Evolutionary conservation across 306 rosid genomes (phyloP).

Genomic region (Casuarina equisetifolia): DNA sequence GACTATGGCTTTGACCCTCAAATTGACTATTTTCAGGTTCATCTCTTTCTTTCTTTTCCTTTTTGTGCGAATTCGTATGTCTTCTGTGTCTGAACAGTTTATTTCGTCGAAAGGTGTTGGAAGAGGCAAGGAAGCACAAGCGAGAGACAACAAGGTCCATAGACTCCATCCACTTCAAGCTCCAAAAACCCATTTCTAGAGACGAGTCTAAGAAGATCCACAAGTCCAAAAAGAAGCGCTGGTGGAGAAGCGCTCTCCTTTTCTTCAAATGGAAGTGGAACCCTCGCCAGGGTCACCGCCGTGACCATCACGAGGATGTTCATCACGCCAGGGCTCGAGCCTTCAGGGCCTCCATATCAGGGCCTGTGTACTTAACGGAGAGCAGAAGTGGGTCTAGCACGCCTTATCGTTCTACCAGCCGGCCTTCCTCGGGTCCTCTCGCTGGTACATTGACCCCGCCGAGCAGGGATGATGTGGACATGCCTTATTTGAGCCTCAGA

Average conservation of each 20-base stretch:
- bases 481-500: conserved; percentile 81
- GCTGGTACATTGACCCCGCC: conserved; percentile 61
- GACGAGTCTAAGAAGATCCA: conserved; percentile 60
- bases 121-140: conserved; percentile 84
- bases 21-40: conserved; percentile 85
- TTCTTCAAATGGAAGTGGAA: conserved; percentile 78
- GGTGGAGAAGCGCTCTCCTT: conserved; percentile 78
- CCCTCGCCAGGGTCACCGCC: conserved; percentile 1
- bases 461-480: conserved; percentile 42
- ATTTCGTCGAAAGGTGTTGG: conserved; percentile 53
- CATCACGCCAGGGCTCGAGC: conserved; percentile 78
- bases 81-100: background rate
- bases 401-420: conserved; percentile 47
- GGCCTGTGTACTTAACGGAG: conserved; percentile 79
- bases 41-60: background rate
- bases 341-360: conserved; percentile 73
- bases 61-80: background rate
- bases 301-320: conserved; percentile 37
- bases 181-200: conserved; percentile 73
- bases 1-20: conserved; percentile 98
- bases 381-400: conserved; percentile 68
- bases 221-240: conserved; percentile 60
- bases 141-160: conserved; percentile 64
- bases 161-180: conserved; percentile 86
- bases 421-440: conserved; percentile 71